These are phyloP conservation scores for Aspergillus saccharolyticus DNA, from an alignment of 495 filamentous ascomycete species.

Conservation along the genomic window DNA sequence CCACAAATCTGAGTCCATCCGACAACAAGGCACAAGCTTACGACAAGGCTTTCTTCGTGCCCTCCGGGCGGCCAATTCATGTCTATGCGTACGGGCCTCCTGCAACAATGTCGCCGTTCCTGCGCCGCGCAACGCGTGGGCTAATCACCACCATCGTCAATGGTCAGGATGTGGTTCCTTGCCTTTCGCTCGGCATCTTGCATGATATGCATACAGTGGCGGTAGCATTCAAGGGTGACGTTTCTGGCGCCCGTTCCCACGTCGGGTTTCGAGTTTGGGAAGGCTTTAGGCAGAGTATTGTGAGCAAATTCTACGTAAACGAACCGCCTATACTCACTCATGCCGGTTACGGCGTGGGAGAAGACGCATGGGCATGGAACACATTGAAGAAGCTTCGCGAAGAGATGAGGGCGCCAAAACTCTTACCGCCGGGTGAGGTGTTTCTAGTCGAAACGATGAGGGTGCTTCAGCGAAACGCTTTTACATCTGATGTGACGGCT, in stretches of 20 bases:
- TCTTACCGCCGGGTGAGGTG: slow-evolving; percentile 72
- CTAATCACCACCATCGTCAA: slow-evolving; percentile 72
- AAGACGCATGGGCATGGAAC: slow-evolving; percentile 67
- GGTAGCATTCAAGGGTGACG: slow-evolving; percentile 66
- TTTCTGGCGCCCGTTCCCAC: slow-evolving; percentile 57
- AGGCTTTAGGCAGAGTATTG: slow-evolving; percentile 45
- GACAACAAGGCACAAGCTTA: slow-evolving; percentile 19
- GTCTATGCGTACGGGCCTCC: slow-evolving; percentile 78
- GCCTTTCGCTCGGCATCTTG: slow-evolving; percentile 66
- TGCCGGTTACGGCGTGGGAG: slow-evolving; percentile 47
- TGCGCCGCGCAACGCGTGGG: slow-evolving; percentile 66
- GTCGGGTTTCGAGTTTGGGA: slow-evolving; percentile 63
- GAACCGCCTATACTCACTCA: slow-evolving; percentile 40
- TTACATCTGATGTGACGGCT: slow-evolving; percentile 31
- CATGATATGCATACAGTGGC: slow-evolving; percentile 71
- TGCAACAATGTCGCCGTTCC: slow-evolving; percentile 64
- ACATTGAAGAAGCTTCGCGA: slow-evolving; percentile 62
- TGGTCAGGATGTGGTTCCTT: slow-evolving; percentile 67
- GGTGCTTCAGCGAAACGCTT: slow-evolving; percentile 56
- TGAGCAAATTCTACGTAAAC: slow-evolving; percentile 45
- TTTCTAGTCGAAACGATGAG: slow-evolving; percentile 63
- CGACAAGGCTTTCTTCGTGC: slow-evolving; percentile 46
- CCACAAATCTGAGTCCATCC: slow-evolving; percentile 35
- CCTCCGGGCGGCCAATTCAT: slow-evolving; percentile 63
- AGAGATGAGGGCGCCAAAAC: slow-evolving; percentile 63